These are phyloP conservation scores for Ceratocystis lukuohia DNA, from an alignment of 2,329 filamentous ascomycete species.

Conservation along the genomic window DNA sequence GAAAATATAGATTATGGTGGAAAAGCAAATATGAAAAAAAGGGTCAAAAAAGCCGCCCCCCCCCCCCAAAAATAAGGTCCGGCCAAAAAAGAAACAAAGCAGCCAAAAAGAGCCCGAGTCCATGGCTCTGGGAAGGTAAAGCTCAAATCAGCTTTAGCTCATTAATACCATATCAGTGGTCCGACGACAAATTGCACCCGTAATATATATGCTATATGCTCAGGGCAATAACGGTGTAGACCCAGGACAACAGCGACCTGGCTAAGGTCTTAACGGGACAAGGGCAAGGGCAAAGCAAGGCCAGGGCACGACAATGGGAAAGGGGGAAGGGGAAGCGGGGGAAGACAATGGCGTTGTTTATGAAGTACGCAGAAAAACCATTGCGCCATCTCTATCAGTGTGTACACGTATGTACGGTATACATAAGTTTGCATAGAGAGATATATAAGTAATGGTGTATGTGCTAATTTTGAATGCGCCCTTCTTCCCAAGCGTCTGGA, in stretches of 20 bases:
- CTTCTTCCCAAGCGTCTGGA: background rate
- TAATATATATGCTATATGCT: too few relatives aligned
- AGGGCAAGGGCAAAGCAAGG: background rate
- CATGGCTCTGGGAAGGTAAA: background rate
- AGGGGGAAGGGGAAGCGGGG: background rate
- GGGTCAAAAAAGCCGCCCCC: background rate
- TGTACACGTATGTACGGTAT: too few relatives aligned
- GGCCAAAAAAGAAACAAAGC: background rate
- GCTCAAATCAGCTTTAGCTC: conserved; percentile 1
- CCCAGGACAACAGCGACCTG: too few relatives aligned
- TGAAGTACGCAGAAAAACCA: too few relatives aligned
- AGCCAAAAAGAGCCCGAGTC: background rate
- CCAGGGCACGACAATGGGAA: background rate
- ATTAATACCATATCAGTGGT: background rate
- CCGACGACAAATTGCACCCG: too few relatives aligned
- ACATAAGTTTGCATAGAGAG: too few relatives aligned
- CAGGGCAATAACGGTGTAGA: too few relatives aligned
- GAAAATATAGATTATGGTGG: background rate
- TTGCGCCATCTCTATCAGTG: too few relatives aligned
- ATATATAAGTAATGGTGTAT: too few relatives aligned
- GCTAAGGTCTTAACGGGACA: too few relatives aligned
- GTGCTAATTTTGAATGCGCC: too few relatives aligned
- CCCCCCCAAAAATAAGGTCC: background rate
- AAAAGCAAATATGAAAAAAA: background rate
- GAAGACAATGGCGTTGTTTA: background rate